Evolutionary conservation across 306 rosid species (phyloP).

Genomic region (Cucurbita ficifolia): DNA sequence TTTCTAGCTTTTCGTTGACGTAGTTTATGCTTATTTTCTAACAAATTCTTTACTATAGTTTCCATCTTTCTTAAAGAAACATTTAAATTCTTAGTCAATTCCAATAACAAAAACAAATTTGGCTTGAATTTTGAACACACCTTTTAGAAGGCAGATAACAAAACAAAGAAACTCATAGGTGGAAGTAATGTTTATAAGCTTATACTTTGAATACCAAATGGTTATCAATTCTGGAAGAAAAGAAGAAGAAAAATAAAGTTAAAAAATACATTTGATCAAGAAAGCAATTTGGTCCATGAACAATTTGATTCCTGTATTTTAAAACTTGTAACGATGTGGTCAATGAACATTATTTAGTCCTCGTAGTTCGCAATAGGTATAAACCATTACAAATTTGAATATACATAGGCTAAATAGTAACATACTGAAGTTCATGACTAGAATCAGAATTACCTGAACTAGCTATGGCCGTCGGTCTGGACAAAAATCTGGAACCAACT

Average conservation of each 20-base stretch:
- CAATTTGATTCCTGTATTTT: neutral
- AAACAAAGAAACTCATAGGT: too few species aligned
- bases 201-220: too few species aligned
- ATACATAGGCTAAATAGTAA: neutral
- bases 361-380: neutral
- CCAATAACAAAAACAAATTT: too few species aligned
- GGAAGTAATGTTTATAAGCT: too few species aligned
- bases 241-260: neutral
- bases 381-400: neutral
- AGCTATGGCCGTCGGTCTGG: constrained; percentile 15
- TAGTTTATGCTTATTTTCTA: too few species aligned
- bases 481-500: constrained; percentile 4
- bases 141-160: too few species aligned
- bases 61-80: too few species aligned
- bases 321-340: neutral
- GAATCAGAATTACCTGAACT: constrained; percentile 20
- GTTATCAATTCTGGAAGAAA: neutral
- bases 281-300: neutral
- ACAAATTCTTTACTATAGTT: too few species aligned
- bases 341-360: neutral
- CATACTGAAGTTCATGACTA: too few species aligned
- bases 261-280: neutral
- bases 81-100: too few species aligned
- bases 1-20: too few species aligned
- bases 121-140: too few species aligned